These are phyloP conservation scores for Alternaria sp. DNA, from an alignment of 2,329 filamentous ascomycete species.

Conservation along the genomic window DNA sequence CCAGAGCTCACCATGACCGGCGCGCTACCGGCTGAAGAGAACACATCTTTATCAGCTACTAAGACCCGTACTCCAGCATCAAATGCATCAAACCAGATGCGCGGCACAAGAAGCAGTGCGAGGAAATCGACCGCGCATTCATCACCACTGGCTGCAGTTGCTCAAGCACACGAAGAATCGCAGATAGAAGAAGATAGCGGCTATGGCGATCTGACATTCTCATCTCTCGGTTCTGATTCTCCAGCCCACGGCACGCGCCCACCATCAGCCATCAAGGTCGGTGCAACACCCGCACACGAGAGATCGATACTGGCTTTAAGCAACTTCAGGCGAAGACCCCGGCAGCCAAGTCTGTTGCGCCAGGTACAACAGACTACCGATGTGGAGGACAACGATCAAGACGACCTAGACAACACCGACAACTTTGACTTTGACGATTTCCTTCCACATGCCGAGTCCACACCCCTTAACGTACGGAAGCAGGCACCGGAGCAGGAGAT, in stretches of 20 bases:
- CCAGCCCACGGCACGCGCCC: conserved; percentile 49
- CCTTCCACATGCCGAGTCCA: conserved; percentile 72
- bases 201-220: conserved; percentile 46
- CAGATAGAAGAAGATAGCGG: conserved; percentile 35
- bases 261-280: conserved; percentile 55
- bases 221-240: conserved; percentile 45
- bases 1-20: conserved; percentile 48
- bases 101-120: conserved; percentile 29
- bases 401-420: conserved; percentile 55
- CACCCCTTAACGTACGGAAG: conserved; percentile 63
- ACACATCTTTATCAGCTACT: conserved; percentile 1
- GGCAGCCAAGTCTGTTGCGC: conserved; percentile 59
- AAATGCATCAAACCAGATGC: conserved; percentile 26
- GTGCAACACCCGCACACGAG: conserved; percentile 56
- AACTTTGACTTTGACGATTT: conserved; percentile 55
- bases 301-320: conserved; percentile 58
- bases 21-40: conserved; percentile 37
- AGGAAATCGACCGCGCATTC: conserved; percentile 23
- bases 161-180: conserved; percentile 17
- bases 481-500: conserved; percentile 37
- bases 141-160: conserved; percentile 13
- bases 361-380: conserved; percentile 57
- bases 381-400: conserved; percentile 56
- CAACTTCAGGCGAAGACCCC: conserved; percentile 59
- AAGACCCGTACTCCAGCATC: conserved; percentile 34